These are phyloP conservation scores for Sporothrix sp. DNA, from an alignment of 2,329 filamentous ascomycete genomes.

Conservation along the genomic window DNA sequence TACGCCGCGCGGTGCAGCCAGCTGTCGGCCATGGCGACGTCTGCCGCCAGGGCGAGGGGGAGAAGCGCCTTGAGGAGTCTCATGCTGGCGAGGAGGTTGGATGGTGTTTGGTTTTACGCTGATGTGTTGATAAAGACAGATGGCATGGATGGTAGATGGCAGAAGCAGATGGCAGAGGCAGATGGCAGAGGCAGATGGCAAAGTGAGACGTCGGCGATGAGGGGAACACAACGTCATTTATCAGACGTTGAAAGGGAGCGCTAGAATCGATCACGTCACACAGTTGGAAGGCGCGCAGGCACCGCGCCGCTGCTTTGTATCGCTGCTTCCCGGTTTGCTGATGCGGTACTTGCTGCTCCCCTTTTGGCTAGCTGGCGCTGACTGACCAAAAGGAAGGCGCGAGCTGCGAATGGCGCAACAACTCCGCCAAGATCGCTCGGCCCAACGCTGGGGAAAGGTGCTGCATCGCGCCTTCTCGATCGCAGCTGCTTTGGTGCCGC, in stretches of 20 bases:
- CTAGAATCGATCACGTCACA: constrained; percentile 17
- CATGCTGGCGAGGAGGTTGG: constrained; percentile 51
- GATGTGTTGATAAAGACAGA: too few relatives aligned
- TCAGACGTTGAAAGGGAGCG: background rate
- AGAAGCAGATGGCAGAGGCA: too few relatives aligned
- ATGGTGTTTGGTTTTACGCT: background rate
- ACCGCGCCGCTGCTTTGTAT: constrained; percentile 1
- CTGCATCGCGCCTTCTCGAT: constrained; percentile 6
- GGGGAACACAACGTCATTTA: too few relatives aligned
- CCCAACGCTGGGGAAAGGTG: background rate
- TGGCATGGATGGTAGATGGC: too few relatives aligned
- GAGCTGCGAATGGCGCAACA: background rate
- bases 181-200: too few relatives aligned
- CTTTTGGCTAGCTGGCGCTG: background rate
- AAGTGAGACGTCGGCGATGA: too few relatives aligned
- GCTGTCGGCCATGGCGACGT: constrained; percentile 60
- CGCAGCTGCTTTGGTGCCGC: background rate
- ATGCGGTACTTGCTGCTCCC: background rate
- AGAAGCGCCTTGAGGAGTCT: constrained; percentile 64
- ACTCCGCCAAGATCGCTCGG: background rate
- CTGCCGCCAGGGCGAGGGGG: constrained; percentile 61
- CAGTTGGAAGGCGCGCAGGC: background rate
- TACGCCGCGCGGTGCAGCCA: constrained; percentile 93
- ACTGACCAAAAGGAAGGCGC: background rate
- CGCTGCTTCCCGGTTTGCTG: background rate